Evolutionary conservation across 1,284 basidiomycete genomes (phyloP), one percentile per base, ranked within the genome.

Genomic region (Rhodotorula sp.): DNA sequence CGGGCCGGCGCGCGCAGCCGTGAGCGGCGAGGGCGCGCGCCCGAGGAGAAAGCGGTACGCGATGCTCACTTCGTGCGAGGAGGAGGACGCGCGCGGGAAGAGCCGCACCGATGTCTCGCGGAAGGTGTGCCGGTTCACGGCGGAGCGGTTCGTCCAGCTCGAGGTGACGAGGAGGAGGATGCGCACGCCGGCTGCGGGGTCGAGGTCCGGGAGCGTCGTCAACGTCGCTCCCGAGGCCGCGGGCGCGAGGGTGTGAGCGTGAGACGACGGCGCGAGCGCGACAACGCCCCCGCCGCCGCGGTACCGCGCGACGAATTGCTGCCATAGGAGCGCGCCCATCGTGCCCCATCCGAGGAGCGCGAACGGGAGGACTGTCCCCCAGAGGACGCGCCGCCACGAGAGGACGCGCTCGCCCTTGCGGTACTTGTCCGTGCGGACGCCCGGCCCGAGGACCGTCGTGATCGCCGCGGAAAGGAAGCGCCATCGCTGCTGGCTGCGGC

Each of bases 131-230:
- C 75, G 65, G 56, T 69, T 73, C 9, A 57, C 17, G 13, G 57
- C 48, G 8, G 76, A 75, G 19, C 66, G 61, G 17, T 67, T 61
- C 7, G 67, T 64, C 76, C 76, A 77, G 32, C 69, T 71, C 3
- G 76, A 77, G 8, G 67, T 59, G 60, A 77, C 69, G 64, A 77
- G 71, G 51, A 76, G n/a, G 56, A 76, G 44, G 51, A 76, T 62
- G 9, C 70, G 63, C 13, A 76, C 19, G 34, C 62, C 61, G 46
- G 70, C 59, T 9, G 41, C 5, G 7, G 54, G 13, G 53, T 69
- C 53, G 50, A 68, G 61, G 21, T 55, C 68, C n/a, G 57, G 32
- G 12, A 69, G 37, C 22, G 62, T 34, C 37, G 51, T 32, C 51
- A n/a, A 15, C 27, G 27, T 53, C 2, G 27, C 27, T n/a, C 22